Evolutionary conservation across 2,329 filamentous ascomycete species (phyloP), one percentile per base, ranked within the genome.

Genomic region (Monosporascus sp.): DNA sequence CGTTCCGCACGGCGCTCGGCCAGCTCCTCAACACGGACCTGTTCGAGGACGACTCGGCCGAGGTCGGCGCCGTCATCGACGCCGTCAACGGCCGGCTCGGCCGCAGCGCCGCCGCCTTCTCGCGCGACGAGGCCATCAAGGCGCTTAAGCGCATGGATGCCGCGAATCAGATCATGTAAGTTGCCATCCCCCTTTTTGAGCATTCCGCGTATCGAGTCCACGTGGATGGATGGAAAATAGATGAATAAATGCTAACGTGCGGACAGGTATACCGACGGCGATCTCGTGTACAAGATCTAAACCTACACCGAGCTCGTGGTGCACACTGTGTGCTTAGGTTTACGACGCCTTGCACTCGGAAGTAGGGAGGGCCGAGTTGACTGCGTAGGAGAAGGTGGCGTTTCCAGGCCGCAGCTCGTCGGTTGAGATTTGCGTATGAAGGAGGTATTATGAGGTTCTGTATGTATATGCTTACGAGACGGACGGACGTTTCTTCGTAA

Each of bases 91-190:
- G 74, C 4, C 83, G 84, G 61, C 63, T 96, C 47, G 78, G 81
- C 15, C 64, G 72, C 43, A 63, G 71, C 25, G 79, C 79, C 5
- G 80, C 81, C 7, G 71, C 77, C 38, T 99, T 96, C 72, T 79
- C 76, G 25, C 79, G 79, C 38, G 76, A 75, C 0, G 94, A 99
- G 71, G 90, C 88, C 0, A 74, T 87, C 53, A 82, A 86, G 69
- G 92, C 90, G 45, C 75, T 99, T 52, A 83, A 83, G 70, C 84
- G 81, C 67, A 85, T 99, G 83, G 87, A 90, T 63, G 85, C 89
- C 59, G 77, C 80, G 62, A 97, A 97, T 70, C 86, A 93, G 75
- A 85, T 99, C 66, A 99, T 99, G 92, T 93, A 76, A 82, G 89
- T 84, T 52, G 48, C 22, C 22, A n/a, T 37, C 20, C 15, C 17